These are phyloP conservation scores for Populus tremula DNA, from an alignment of 345 rosid species.

Conservation along the genomic window DNA sequence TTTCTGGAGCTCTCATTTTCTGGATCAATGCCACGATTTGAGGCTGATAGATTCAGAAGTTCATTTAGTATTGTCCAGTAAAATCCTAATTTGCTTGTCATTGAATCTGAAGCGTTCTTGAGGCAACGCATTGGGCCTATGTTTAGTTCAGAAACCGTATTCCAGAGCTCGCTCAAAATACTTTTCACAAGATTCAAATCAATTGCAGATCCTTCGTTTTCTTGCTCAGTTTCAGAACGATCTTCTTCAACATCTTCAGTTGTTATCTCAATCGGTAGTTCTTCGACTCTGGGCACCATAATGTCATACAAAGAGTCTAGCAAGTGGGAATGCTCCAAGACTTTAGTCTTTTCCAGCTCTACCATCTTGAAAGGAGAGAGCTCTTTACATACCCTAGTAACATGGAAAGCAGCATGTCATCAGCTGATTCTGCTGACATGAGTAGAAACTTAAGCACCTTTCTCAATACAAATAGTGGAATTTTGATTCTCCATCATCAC, in stretches of 20 bases:
- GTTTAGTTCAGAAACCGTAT: constrained; percentile 23
- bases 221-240: constrained; percentile 16
- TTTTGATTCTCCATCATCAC: constrained; percentile 79
- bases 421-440: constrained; percentile 33
- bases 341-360: constrained; percentile 14
- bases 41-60: constrained; percentile 38
- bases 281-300: constrained; percentile 41
- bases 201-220: constrained; percentile 3
- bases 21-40: neutral
- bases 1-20: constrained; percentile 6
- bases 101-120: constrained; percentile 30
- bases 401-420: constrained; percentile 36
- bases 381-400: constrained; percentile 46
- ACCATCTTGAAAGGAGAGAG: constrained; percentile 48
- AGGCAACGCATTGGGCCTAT: constrained; percentile 15
- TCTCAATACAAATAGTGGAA: constrained; percentile 54
- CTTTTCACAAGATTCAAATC: constrained; percentile 21
- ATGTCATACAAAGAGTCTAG: constrained; percentile 51
- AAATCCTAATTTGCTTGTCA: constrained; percentile 30
- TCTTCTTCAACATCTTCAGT: constrained; percentile 12
- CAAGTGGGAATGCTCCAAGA: constrained; percentile 39
- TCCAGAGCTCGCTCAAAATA: constrained; percentile 27
- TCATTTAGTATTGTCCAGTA: constrained; percentile 50
- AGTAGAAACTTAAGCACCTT: constrained; percentile 46
- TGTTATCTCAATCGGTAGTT: constrained; percentile 12